Percentiles rank a stretch among this genome's conserved stretches.
Conservation (phyloP, 2,329 filamentous ascomycete species). For the Thermothelomyces thermophilus region DNA sequence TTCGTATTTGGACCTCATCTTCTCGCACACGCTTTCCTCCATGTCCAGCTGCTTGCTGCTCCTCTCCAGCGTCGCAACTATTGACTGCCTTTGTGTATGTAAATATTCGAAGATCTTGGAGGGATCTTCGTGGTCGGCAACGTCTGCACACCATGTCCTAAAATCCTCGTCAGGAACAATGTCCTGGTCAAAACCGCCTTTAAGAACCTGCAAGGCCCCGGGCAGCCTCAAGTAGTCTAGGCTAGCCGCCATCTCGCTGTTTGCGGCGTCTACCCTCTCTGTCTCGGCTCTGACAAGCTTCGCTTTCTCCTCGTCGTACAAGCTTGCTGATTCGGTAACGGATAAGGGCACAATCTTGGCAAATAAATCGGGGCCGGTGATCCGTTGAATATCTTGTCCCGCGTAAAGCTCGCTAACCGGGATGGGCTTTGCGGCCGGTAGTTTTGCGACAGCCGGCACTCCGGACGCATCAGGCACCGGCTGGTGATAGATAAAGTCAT, state of each 20-base stretch:
- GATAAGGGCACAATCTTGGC: conserved; percentile 93
- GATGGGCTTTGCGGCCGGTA: conserved; percentile 93
- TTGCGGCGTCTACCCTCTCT: conserved; percentile 85
- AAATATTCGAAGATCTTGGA: conserved; percentile 71
- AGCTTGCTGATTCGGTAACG: conserved; percentile 90
- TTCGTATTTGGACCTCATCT: conserved; percentile 97
- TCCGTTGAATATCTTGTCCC: conserved; percentile 92
- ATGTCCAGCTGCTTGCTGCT: conserved; percentile 87
- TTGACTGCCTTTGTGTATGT: conserved; percentile 67
- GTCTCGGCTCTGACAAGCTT: conserved; percentile 91
- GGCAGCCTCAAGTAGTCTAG: conserved; percentile 90
- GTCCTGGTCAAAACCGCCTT: conserved; percentile 87
- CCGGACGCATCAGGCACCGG: conserved; percentile 79
- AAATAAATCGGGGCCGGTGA: conserved; percentile 95
- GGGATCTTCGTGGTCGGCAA: conserved; percentile 79
- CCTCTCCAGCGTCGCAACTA: conserved; percentile 65
- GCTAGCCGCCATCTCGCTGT: conserved; percentile 92
- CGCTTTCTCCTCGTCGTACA: conserved; percentile 98
- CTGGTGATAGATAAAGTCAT: conserved; percentile 98
- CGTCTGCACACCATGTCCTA: conserved; percentile 85
- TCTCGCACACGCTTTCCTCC: conserved; percentile 97
- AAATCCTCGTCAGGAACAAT: conserved; percentile 86
- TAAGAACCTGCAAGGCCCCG: conserved; percentile 80
- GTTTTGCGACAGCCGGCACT: conserved; percentile 74
- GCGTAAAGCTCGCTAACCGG: conserved; percentile 95